Base-by-base conservation (phyloP, 139 green algal genomes). In the Pleodorina starrii region DNA sequence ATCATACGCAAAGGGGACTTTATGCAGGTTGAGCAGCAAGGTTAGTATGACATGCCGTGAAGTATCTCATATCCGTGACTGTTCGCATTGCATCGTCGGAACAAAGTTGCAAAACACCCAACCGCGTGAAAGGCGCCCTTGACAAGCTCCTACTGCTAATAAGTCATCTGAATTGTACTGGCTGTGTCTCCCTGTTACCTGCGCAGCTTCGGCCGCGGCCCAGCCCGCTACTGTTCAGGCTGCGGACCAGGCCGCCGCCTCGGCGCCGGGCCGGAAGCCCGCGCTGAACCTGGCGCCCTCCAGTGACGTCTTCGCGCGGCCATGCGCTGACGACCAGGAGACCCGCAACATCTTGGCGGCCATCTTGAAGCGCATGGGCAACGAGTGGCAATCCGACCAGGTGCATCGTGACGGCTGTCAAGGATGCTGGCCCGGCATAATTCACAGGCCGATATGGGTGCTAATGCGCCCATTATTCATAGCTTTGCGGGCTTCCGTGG, bases 361-460 rank as follows among this genome's bases (percentile, higher is more conserved):
- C 74, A 95, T 97, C 75, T 97, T 97, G 90, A 95, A 96, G 85
- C 94, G 95, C 88, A 96, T 97, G 50, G 94, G 94, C 75, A 93
- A 97, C 50, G 95, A 97, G 90, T 51, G 63, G 11, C 90, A 85
- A 16, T 93, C 91, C 21, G n/a, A 93, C 23, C 80, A 93, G 79
- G 91, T 92, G 54, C 54, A 66, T 12, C 54, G 50, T 12, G 21
- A 66, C 5, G 54, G 25, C 6, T 66, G 25, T 9, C 29, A n/a
- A n/a, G n/a, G n/a, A n/a, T n/a, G n/a, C n/a, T n/a, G n/a, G n/a
- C n/a, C n/a, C n/a, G n/a, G n/a, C n/a, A n/a, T n/a, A n/a, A n/a
- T n/a, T n/a, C n/a, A n/a, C n/a, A n/a, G n/a, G n/a, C n/a, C n/a
- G n/a, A n/a, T n/a, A n/a, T n/a, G n/a, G n/a, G n/a, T n/a, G n/a